phyloP scores from a whole-genome alignment of 2,329 filamentous ascomycete species.

The Cladophialophora psammophila region DNA sequence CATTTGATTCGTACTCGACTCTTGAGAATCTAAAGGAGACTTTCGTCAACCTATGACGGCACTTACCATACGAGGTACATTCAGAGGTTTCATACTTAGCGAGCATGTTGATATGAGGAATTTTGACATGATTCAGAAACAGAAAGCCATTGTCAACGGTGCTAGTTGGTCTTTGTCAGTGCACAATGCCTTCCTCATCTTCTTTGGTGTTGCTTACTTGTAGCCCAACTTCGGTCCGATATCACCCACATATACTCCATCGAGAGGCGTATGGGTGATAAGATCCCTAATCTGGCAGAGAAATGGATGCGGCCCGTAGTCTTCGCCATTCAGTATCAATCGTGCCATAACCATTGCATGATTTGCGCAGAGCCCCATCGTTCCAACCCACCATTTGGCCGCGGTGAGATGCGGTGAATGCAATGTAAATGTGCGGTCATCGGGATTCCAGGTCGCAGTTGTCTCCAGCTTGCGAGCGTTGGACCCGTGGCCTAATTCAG shows the following conservation, averaged over 20 bases:
- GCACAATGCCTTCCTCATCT: not conserved
- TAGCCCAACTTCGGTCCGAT: constrained; percentile 82
- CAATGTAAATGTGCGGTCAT: constrained; percentile 76
- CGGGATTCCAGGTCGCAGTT: constrained; percentile 73
- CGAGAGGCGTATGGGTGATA: constrained; percentile 71
- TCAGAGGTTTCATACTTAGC: constrained; percentile 51
- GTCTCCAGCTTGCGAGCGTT: constrained; percentile 77
- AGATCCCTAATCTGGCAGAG: constrained; percentile 75
- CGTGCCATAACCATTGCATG: constrained; percentile 81
- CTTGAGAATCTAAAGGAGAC: constrained; percentile 60
- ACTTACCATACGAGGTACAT: not conserved
- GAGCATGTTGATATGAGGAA: constrained; percentile 77
- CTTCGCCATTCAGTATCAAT: constrained; percentile 71
- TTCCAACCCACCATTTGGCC: constrained; percentile 85
- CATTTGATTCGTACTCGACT: constrained; percentile 71
- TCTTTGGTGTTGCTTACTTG: constrained; percentile 50
- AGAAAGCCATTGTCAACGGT: constrained; percentile 84
- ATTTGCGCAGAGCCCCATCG: constrained; percentile 76
- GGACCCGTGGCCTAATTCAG: constrained; percentile 78
- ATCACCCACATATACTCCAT: constrained; percentile 75
- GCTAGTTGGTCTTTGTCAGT: constrained; percentile 22
- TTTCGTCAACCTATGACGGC: too few species aligned
- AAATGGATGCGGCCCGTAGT: constrained; percentile 77
- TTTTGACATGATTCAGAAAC: constrained; percentile 76
- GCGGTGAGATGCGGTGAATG: constrained; percentile 76